Evolutionary conservation across 2,329 filamentous ascomycete species (phyloP).

Genomic region (Nothomitra cinnamomea): DNA sequence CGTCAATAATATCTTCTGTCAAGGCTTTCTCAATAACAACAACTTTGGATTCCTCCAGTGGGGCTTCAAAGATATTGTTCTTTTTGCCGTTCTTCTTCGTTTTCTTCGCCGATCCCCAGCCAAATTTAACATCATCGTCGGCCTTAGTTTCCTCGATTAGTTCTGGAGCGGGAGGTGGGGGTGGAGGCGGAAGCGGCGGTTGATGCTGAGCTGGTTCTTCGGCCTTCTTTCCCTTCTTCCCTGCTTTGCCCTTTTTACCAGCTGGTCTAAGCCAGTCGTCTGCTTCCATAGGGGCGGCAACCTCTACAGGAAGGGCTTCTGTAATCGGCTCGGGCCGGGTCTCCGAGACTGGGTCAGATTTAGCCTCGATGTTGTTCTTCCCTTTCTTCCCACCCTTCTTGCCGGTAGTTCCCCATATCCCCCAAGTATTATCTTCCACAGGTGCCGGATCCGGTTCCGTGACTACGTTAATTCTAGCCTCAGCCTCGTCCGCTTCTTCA

Average conservation of each 20-base stretch:
- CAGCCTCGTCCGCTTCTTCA: no score
- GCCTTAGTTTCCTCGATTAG: constrained; percentile 2
- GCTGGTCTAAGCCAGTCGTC: constrained; percentile 13
- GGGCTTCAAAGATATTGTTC: constrained; percentile 7
- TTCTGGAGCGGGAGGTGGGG: constrained; percentile 5
- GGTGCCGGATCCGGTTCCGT: constrained; percentile 13
- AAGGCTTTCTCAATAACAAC: constrained; percentile 17
- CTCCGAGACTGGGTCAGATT: background rate
- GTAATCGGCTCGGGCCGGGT: background rate
- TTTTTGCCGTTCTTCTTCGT: constrained; percentile 12
- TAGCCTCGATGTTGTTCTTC: background rate
- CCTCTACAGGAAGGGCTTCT: constrained; percentile 8
- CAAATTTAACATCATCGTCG: background rate
- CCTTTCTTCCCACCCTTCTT: constrained; percentile 14
- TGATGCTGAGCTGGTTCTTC: constrained; percentile 5
- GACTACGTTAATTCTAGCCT: constrained; percentile 7
- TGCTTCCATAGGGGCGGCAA: constrained; percentile 8
- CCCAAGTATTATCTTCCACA: background rate
- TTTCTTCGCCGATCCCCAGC: constrained; percentile 1
- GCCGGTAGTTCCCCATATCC: constrained; percentile 3
- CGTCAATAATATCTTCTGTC: constrained; percentile 31
- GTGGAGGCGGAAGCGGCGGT: background rate
- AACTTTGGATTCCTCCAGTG: constrained; percentile 8
- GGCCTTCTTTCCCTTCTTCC: constrained; percentile 14
- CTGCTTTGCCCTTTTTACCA: constrained; percentile 14